Percentiles rank a stretch among this genome's conserved stretches.
phyloP scores from a whole-genome alignment of 176 grass and related monocot species.

The Oryza officinalis region DNA sequence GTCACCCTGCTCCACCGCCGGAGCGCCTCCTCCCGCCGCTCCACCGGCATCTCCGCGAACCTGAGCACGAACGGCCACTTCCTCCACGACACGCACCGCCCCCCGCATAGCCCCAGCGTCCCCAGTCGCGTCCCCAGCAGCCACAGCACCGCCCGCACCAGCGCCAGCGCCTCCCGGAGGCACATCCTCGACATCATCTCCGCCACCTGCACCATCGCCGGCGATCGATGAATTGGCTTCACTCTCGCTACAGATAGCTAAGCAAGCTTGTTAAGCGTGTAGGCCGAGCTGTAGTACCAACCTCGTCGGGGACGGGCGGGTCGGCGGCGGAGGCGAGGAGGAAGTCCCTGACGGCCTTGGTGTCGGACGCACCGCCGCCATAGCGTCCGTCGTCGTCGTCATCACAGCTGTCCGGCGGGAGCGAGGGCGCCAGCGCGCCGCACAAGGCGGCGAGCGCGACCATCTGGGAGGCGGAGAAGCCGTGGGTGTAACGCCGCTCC shows the following conservation, averaged over 20 bases:
- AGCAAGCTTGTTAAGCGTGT: not conserved
- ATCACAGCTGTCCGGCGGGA: slow-evolving; percentile 32
- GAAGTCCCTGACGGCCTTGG: slow-evolving; percentile 50
- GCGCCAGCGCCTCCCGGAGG: slow-evolving; percentile 47
- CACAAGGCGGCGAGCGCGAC: slow-evolving; percentile 56
- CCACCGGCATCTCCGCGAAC: slow-evolving; percentile 61
- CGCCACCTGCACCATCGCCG: slow-evolving; percentile 49
- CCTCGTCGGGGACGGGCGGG: slow-evolving; percentile 66
- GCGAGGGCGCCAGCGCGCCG: slow-evolving; percentile 56
- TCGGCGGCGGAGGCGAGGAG: slow-evolving; percentile 65
- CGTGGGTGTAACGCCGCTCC: slow-evolving; percentile 64
- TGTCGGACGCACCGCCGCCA: not conserved
- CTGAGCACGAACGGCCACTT: slow-evolving; percentile 59
- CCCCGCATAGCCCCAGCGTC: slow-evolving; percentile 69
- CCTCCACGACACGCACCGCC: slow-evolving; percentile 39
- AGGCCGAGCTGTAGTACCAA: not conserved
- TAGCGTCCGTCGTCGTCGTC: not conserved
- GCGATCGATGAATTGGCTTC: not conserved
- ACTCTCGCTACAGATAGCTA: not conserved
- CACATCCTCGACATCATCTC: slow-evolving; percentile 61
- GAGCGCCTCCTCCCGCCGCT: slow-evolving; percentile 50
- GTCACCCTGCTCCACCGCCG: slow-evolving; percentile 67
- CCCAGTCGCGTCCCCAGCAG: slow-evolving; percentile 67
- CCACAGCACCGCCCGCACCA: slow-evolving; percentile 73
- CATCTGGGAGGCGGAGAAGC: slow-evolving; percentile 79